Conservation (phyloP, 805 yeast species). For the Candida loeiensis region DNA sequence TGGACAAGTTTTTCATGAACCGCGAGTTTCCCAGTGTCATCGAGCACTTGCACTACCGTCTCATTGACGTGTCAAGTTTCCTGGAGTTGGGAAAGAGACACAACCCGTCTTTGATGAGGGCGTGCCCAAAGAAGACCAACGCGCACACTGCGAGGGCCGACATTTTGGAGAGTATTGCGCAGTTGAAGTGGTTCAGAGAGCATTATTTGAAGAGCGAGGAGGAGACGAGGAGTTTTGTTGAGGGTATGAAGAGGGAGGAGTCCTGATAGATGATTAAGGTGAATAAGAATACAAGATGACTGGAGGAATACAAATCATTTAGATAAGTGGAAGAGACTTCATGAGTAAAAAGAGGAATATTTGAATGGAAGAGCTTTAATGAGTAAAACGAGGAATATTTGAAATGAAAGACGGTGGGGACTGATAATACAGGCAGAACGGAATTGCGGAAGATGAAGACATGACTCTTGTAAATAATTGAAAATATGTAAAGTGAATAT, state of each 20-base stretch:
- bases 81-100: slow-evolving; percentile 79
- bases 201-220: slow-evolving; percentile 47
- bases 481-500: too few relatives aligned
- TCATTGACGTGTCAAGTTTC: slow-evolving; percentile 85
- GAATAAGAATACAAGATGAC: too few relatives aligned
- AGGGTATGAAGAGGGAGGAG: neutral
- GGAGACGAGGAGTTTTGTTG: neutral
- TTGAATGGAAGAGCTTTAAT: too few relatives aligned
- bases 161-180: slow-evolving; percentile 83
- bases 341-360: too few relatives aligned
- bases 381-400: too few relatives aligned
- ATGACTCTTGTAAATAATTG: too few relatives aligned
- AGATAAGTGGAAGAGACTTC: too few relatives aligned
- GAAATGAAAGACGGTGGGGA: too few relatives aligned
- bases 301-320: too few relatives aligned
- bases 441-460: too few relatives aligned
- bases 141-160: slow-evolving; percentile 88
- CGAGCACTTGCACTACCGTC: slow-evolving; percentile 64
- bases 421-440: too few relatives aligned
- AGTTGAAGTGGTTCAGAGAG: slow-evolving; percentile 71
- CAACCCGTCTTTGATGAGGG: slow-evolving; percentile 57
- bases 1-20: slow-evolving; percentile 82
- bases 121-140: slow-evolving; percentile 59
- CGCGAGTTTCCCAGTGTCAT: slow-evolving; percentile 76
- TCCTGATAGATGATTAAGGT: neutral